These are phyloP conservation scores for Solanum hybrid DNA, from an alignment of 305 asterid species.

Conservation along the genomic window DNA sequence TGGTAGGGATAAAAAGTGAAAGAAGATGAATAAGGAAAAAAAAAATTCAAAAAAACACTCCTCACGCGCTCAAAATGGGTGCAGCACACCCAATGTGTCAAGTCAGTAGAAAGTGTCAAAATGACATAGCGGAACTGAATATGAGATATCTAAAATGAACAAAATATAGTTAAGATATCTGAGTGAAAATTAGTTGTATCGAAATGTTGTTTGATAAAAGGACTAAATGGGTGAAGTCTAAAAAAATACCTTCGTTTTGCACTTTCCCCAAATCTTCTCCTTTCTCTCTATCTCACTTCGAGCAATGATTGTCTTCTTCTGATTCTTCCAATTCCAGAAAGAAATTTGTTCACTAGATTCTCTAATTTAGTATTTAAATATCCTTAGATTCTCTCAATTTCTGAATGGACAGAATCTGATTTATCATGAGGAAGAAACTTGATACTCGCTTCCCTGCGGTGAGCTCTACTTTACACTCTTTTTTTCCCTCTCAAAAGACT, in stretches of 20 bases:
- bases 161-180: too few species aligned
- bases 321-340: background rate
- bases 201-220: background rate
- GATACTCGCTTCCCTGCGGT: constrained; percentile 91
- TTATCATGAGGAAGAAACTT: constrained; percentile 71
- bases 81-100: too few species aligned
- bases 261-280: background rate
- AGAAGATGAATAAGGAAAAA: too few species aligned
- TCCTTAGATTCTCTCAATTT: background rate
- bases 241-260: background rate
- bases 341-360: background rate
- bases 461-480: constrained; percentile 16
- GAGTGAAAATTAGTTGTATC: background rate
- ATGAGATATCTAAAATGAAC: too few species aligned
- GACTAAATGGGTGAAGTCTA: background rate
- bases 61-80: too few species aligned
- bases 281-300: background rate
- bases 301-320: background rate
- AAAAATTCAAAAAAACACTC: too few species aligned
- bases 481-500: background rate
- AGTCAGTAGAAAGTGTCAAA: too few species aligned
- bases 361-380: background rate
- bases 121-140: too few species aligned
- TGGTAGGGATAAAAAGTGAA: too few species aligned
- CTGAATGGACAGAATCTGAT: constrained; percentile 15